Evolutionary conservation across 805 yeast species (phyloP), one percentile per base, ranked within the genome.

Genomic region (Wickerhamomyces rabaulensis): DNA sequence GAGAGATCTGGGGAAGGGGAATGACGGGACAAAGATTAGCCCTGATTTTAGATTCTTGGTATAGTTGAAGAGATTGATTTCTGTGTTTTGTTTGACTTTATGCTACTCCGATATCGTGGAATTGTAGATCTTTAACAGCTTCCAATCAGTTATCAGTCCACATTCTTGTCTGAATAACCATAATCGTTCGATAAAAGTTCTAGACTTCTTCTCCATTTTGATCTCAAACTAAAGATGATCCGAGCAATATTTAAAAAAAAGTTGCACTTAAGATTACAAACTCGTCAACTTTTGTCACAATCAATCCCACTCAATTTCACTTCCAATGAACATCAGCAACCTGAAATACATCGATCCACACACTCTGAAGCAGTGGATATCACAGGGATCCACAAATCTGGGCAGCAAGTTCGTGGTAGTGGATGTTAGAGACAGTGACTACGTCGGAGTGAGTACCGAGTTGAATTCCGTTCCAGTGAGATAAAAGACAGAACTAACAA

Each of bases 341-440:
- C 63, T 80, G 44, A 71, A 68, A 46, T 75, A 73, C 55, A 46
- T 81, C 9, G 75, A 71, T 20, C 73, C 82, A 1, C 44, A 66
- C 9, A 63, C 73, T 0, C 66, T 80, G 26, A 62, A 71, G 33
- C 46, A 64, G 9, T 79, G 84, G 85, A 60, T 79, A 27, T 46
- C 52, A 13, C 50, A 52, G 2, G 71, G 73, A 65, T 73, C 7
- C 61, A 68, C 3, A 67, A 71, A 1, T 58, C 62, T 8, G 71
- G 74, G 4, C 61, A 58, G 9, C 36, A 17, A 33, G 10, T 76
- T 80, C 50, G 68, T 74, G 0, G 76, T 91, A 3, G 75, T 92
- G 2, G 98, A 91, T 57, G 97, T 92, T 2, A 74, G 98, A 44
- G 97, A 91, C 46, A 73, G 77, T 8, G 97, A 92, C 64, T 77